Conservation (phyloP, 495 filamentous ascomycete species). For the Xylaria curta region DNA sequence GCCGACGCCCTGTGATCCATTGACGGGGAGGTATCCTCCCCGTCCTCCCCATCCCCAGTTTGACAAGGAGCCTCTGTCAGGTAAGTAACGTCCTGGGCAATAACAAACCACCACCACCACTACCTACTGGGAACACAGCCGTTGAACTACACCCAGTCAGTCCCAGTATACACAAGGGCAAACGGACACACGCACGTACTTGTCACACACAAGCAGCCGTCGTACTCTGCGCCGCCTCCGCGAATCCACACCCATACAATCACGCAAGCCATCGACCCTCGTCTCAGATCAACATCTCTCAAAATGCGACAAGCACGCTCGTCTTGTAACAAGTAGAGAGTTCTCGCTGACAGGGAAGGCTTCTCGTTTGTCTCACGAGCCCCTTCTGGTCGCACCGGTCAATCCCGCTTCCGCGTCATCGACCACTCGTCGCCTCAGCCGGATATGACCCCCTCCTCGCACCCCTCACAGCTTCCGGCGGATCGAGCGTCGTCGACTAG, state of each 20-base stretch:
- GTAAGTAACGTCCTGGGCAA: neutral
- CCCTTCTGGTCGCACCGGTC: slow-evolving; percentile 8
- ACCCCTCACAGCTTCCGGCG: slow-evolving; percentile 39
- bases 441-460: slow-evolving; percentile 42
- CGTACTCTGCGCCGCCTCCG: neutral
- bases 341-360: slow-evolving; percentile 18
- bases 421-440: slow-evolving; percentile 15
- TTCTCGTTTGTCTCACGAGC: neutral
- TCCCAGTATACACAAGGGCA: slow-evolving; percentile 1
- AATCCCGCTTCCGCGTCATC: neutral
- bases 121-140: neutral
- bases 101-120: neutral
- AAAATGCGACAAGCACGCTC: slow-evolving; percentile 26
- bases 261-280: slow-evolving; percentile 4
- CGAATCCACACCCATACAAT: neutral
- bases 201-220: neutral
- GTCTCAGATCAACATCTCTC: neutral
- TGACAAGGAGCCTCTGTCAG: slow-evolving; percentile 9
- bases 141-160: neutral
- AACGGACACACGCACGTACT: neutral
- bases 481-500: slow-evolving; percentile 26
- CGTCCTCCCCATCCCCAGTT: neutral
- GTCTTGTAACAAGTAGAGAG: slow-evolving; percentile 18
- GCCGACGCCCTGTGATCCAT: neutral
- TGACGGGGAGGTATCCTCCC: slow-evolving; percentile 1